phyloP scores from a whole-genome alignment of 208 protist species.

The Ichthyophonus hoferi region DNA sequence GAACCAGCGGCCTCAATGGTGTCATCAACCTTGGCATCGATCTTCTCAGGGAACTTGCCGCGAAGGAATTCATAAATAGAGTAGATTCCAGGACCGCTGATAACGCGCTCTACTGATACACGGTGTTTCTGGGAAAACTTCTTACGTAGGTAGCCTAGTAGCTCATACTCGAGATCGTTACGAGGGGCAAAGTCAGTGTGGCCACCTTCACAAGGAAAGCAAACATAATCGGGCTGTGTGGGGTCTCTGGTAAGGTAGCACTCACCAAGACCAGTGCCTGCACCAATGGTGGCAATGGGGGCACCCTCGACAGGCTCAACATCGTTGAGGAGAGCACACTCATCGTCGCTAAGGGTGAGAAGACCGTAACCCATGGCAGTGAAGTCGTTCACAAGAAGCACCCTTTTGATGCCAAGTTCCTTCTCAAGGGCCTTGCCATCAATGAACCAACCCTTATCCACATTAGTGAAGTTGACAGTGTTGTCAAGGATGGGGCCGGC shows the following conservation, averaged over 20 bases:
- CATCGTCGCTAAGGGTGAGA: constrained; percentile 36
- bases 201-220: constrained; percentile 44
- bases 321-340: constrained; percentile 33
- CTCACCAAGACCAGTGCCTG: constrained; percentile 52
- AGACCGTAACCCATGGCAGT: constrained; percentile 48
- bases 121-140: constrained; percentile 35
- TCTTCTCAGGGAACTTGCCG: background rate
- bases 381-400: constrained; percentile 41
- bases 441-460: background rate
- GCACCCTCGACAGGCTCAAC: background rate
- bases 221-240: constrained; percentile 13
- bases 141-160: constrained; percentile 17
- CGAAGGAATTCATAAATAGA: constrained; percentile 47
- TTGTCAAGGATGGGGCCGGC: constrained; percentile 31
- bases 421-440: background rate
- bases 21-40: constrained; percentile 1
- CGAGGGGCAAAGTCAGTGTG: constrained; percentile 47
- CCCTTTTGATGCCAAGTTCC: constrained; percentile 17
- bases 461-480: constrained; percentile 30
- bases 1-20: background rate
- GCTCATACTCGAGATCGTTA: constrained; percentile 29
- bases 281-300: constrained; percentile 48
- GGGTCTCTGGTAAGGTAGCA: constrained; percentile 30
- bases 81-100: constrained; percentile 38
- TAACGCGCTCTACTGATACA: constrained; percentile 49